Base-by-base conservation (phyloP, 2,329 filamentous ascomycete species). In the Ophioceras dolichostomum region DNA sequence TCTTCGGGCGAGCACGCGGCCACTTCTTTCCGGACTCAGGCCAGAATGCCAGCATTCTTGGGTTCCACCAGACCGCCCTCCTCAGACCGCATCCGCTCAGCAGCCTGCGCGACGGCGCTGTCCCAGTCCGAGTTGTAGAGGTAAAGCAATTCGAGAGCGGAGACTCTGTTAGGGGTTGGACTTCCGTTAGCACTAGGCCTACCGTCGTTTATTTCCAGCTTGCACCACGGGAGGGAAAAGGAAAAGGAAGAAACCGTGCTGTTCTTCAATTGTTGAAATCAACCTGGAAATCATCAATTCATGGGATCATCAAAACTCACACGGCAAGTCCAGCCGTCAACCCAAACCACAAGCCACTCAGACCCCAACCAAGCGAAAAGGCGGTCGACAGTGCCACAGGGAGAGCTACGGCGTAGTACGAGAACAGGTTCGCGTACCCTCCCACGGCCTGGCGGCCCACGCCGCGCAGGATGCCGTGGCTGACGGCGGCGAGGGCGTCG, bases 331-430 rank as follows among this genome's bases (percentile, higher is more conserved):
- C 80, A 47, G 83, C 54, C 2, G 73, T 70, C 27, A 78, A 65
- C 16, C 75, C 76, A 32, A 61, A 64, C 82, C 82, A 86, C 10
- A 86, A 60, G 2, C 81, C 81, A 46, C 69, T 65, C 16, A 86
- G 54, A 7, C 70, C 68, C 79, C 76, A 83, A 7, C 62, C 58
- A 13, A 80, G 53, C 0, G 70, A 74, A 53, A 85, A 86, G 0
- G 72, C 76, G 0, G 72, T 72, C 5, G 70, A 72, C 46, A 85
- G 76, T 44, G 73, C 76, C 28, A 86, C 70, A 0, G 82, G 81
- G 55, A 87, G 67, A 0, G 79, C 81, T 30, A 86, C 65, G 12
- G 64, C 64, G 56, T 86, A 87, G 56, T 86, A 86, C 18, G 74
- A 76, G 43, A 83, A 74, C 1, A 86, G 54, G 44, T 80, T 80